Evolutionary conservation across 164 flowering plant species (phyloP), one percentile per base, ranked within the genome.

Genomic region (Saururus chinensis): DNA sequence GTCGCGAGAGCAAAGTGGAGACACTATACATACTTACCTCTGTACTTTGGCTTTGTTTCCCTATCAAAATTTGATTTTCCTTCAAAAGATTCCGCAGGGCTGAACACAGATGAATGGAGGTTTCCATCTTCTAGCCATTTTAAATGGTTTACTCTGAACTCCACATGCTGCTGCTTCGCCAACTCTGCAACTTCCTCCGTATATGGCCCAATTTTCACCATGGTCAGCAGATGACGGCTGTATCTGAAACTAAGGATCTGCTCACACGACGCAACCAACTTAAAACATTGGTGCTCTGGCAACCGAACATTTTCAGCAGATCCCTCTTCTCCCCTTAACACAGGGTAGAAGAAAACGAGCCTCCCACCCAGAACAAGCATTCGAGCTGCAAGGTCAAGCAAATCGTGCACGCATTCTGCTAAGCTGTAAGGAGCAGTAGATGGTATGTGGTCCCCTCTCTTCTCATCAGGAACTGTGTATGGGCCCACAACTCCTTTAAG

Each of bases 71-170:
- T 82, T 12, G 75, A 64, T 62, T 81, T 82, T 59, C 58, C 69
- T 19, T 23, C 40, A 52, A 19, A 56, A 35, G 64, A 2, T 23
- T 79, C 80, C 7, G 68, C 72, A 17, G 92, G 85, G 64, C 81
- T 81, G 68, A 93, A 88, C 45, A 93, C 88, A 6, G 85, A 83
- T 57, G 99, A 82, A 79, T 85, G 99, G 45, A 93, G 86, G 65
- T 82, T 90, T 53, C 99, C 96, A 53, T 93, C 97, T 75, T 90
- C 97, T 56, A 90, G 64, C 99, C 97, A 93, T 75, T 93, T 90
- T 4, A 87, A 53, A 75, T 93, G 97, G 68, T 93, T 93, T 71
- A 84, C 88, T 70, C 66, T 85, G 75, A 93, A 93, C 40, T 93
- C 92, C 64, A 81, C 40, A 69, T 90, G 97, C 66, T 74, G 81